These are phyloP conservation scores for Fomitopsis serialis DNA, from an alignment of 768 basidiomycete species.

Conservation along the genomic window DNA sequence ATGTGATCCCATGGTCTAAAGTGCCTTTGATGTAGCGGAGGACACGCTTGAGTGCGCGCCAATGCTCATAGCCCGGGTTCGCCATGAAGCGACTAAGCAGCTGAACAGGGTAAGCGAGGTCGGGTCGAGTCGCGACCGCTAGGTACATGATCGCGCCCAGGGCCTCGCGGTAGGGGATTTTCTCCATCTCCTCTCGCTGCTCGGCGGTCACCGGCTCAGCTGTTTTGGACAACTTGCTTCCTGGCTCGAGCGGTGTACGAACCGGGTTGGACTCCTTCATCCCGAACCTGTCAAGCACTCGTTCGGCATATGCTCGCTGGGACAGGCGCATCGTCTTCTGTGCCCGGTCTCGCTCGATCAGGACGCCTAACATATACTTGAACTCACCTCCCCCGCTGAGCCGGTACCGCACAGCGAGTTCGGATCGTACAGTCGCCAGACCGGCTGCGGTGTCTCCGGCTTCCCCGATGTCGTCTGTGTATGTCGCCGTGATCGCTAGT, in stretches of 20 bases:
- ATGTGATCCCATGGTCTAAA: conserved; percentile 14
- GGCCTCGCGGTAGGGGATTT: conserved; percentile 12
- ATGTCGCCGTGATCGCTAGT: conserved; percentile 5
- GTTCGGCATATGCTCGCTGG: too few relatives aligned
- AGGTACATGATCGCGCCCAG: conserved; percentile 32
- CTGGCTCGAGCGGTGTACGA: conserved; percentile 18
- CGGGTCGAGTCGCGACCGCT: conserved; percentile 28
- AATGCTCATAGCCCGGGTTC: conserved; percentile 30
- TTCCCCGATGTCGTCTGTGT: too few relatives aligned
- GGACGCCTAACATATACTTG: too few relatives aligned
- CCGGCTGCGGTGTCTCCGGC: background rate
- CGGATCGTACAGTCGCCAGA: background rate
- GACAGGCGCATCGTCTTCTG: too few relatives aligned
- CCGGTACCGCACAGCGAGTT: conserved; percentile 8
- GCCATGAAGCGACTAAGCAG: conserved; percentile 27
- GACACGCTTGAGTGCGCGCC: conserved; percentile 32
- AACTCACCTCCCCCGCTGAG: too few relatives aligned
- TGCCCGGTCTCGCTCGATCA: too few relatives aligned
- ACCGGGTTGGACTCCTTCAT: conserved; percentile 18
- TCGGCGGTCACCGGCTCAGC: conserved; percentile 2
- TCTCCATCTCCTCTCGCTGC: conserved; percentile 1
- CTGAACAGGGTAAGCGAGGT: conserved; percentile 33
- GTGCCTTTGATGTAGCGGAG: conserved; percentile 36
- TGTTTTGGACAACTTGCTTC: conserved; percentile 2
- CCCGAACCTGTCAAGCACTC: conserved; percentile 15